phyloP scores from a whole-genome alignment of 352 stramenopile genomes.

The Pythium vanterpoolii region DNA sequence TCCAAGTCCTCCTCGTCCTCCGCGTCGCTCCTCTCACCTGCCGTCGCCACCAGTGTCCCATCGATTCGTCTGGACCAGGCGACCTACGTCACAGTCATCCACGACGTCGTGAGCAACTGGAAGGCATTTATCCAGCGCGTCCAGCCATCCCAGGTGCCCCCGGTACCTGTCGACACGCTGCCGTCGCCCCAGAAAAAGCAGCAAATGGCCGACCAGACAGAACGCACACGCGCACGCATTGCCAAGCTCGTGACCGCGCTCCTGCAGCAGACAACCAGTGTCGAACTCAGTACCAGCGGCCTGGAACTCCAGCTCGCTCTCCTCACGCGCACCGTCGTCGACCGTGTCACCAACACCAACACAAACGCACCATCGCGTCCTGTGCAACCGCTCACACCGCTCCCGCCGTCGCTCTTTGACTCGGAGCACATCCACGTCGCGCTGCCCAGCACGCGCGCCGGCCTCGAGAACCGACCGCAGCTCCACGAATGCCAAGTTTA shows the following conservation, averaged over 20 bases:
- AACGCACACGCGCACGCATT: conserved; percentile 22
- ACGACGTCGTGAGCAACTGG: conserved; percentile 48
- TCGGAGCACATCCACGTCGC: conserved; percentile 44
- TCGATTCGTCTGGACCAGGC: conserved; percentile 21
- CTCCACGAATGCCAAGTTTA: conserved; percentile 57
- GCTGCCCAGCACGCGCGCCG: conserved; percentile 22
- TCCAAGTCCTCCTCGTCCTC: too few relatives aligned
- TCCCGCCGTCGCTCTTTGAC: conserved; percentile 26
- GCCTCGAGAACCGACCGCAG: conserved; percentile 44
- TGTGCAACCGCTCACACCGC: neutral
- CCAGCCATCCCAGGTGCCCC: neutral
- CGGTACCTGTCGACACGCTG: too few relatives aligned
- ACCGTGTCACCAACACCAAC: conserved; percentile 20
- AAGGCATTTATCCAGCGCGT: conserved; percentile 33
- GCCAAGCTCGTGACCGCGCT: conserved; percentile 52
- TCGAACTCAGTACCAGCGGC: conserved; percentile 44
- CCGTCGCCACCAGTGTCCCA: neutral
- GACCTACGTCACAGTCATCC: conserved; percentile 47
- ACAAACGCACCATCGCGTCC: neutral
- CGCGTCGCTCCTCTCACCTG: neutral
- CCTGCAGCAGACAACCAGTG: conserved; percentile 44
- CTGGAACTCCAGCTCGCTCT: conserved; percentile 47
- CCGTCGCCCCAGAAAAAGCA: too few relatives aligned
- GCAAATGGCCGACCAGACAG: neutral
- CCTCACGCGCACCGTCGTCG: conserved; percentile 45